Evolutionary conservation across 2,329 filamentous ascomycete species (phyloP), one percentile per base, ranked within the genome.

Genomic region (Ceratocystis colombiana): DNA sequence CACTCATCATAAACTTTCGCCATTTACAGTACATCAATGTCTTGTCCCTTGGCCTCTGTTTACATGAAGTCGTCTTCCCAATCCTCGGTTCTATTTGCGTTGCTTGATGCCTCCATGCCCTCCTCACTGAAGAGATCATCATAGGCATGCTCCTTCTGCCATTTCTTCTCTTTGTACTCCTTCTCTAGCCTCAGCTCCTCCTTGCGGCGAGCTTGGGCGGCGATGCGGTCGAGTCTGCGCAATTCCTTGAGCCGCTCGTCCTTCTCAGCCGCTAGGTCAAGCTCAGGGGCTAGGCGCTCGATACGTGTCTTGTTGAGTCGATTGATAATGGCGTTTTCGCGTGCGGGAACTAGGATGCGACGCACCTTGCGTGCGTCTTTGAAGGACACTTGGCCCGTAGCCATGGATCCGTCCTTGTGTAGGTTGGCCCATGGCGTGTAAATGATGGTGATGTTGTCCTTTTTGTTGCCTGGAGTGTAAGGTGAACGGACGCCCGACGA

Each of bases 371-470:
- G 90, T 50, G 82, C 83, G 76, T 96, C 90, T 73, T 96, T 92
- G 79, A 97, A 99, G 69, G 89, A 88, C 64, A 99, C 94, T 74
- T 99, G 94, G 25, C 94, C 94, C 2, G 88, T 87, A 20, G 90
- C 92, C 94, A 99, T 99, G 75, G 88, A 90, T 37, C 92, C 93
- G 73, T 95, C 90, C 74, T 99, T 99, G 74, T 90, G 88, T 44
- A 99, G 82, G 75, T 99, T 99, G 57, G 89, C 88, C 91, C 94
- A 97, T 5, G 94, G 94, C 3, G 94, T 99, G 78, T 99, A 99
- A 73, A 99, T 95, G 73, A 99, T 76, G 17, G 91, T 96, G 72
- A 99, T 80, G 76, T 97, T 97, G 76, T 97, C 93, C 76, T 96
- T 97, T 77, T 99, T 99, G 80, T 99, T 99, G 70, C 94, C 89